Evolutionary conservation across 1,139 yeast species (phyloP), one percentile per base, ranked within the genome.

Genomic region (Kodamaea alishanica): DNA sequence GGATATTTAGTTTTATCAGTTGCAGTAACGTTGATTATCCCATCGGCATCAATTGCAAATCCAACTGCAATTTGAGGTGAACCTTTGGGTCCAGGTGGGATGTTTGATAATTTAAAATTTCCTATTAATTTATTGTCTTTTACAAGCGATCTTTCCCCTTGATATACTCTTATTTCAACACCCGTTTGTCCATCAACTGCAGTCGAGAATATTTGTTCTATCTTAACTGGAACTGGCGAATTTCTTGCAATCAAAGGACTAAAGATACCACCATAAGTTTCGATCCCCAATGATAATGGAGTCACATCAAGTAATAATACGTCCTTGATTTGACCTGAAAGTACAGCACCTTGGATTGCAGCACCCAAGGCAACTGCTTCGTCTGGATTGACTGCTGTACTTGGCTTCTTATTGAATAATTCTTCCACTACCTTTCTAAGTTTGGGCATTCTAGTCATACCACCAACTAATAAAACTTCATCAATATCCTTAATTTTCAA

Each of bases 141-240:
- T 6, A 84, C 92, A 34, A 84, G 62, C 0, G 86, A 77, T 49
- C 94, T 65, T 57, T 84, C 94, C 35, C 94, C 94, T 60, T 84
- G 94, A 52, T 71, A 84, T 0, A 84, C 89, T 54, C 83, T 78
- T 35, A 84, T 76, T 51, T 84, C 88, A 32, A 84, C 90, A 1
- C 88, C 83, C 12, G 85, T 84, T 61, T 84, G 94, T 6, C 86
- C 86, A 63, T 84, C 94, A n/a, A 84, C 87, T 9, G 90, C 92
- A 1, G 94, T 84, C 26, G 90, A 82, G 55, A 83, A 84, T 38
- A 80, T 67, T 56, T 82, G 89, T 30, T 83, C 79, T 50, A 77
- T 77, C 52, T 78, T 82, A 37, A 83, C 79, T 3, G 94, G 94
- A 11, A 84, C 80, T 1, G 88, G 81, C 9, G 89, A 78, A 55